Evolutionary conservation across 305 asterid genomes (phyloP), one percentile per base, ranked within the genome.

Genomic region (Solanum aculeatissimum): DNA sequence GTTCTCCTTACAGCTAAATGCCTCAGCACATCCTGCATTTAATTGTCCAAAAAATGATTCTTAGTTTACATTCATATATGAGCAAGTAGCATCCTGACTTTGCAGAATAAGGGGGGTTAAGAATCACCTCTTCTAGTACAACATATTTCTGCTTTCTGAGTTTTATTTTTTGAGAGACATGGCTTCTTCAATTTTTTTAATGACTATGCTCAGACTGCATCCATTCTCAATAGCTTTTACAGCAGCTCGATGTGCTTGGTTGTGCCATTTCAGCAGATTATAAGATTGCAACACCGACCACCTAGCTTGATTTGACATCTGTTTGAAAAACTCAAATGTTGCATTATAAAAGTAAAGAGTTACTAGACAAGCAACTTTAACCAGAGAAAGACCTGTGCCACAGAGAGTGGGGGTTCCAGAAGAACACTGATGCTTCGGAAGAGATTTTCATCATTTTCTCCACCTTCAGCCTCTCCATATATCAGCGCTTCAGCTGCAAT

Each of bases 281-380:
- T 93, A 95, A 9, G 98, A 88, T 86, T 97, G 99, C 88, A 97
- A 88, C 58, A 97, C 95, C 9, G 98, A 93, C 98, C 99, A 95
- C 87, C 98, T 94, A 21, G 99, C 99, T 94, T 95, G 99, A 89
- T 94, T 96, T 51, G 99, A 94, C 98, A 95, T 96, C 98, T 96
- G 84, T 58, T 38, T 51, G 18, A 60, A 42, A 84, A 79, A 38
- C 3, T 15, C n/a, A 19, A 40, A 62, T 85, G 80, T 25, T 53
- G 65, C 71, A 54, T 77, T 68, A 40, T 49, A 45, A 45, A 74
- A 83, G 29, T 27, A 66, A 18, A 55, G 15, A 85, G 32, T 57
- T 82, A 74, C 62, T 84, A 77, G 57, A 60, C 38, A 57, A 71
- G 83, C 60, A 82, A 19, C 78, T 82, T 19, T 51, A 21, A 60